A percentile compares a stretch with the other conserved stretches of the same genome.
These are phyloP conservation scores for Marasmius sp. DNA, from an alignment of 1,284 basidiomycete genomes.

Conservation along the genomic window DNA sequence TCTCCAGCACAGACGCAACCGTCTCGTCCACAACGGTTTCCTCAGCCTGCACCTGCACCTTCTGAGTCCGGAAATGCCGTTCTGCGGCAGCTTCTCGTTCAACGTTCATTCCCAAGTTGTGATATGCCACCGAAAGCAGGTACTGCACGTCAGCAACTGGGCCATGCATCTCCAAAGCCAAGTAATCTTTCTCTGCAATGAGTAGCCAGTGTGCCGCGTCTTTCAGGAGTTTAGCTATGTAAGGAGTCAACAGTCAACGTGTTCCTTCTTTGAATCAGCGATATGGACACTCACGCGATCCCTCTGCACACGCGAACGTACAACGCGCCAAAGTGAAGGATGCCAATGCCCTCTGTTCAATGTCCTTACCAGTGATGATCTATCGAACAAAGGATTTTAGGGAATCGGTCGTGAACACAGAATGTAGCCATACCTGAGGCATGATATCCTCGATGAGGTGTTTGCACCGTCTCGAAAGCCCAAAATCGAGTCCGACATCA, in stretches of 20 bases:
- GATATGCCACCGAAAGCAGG: slow-evolving; percentile 64
- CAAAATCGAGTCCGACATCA: slow-evolving; percentile 73
- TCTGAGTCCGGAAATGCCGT: slow-evolving; percentile 48
- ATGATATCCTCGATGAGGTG: slow-evolving; percentile 72
- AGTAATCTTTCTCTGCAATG: slow-evolving; percentile 65
- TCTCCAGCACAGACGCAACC: slow-evolving; percentile 52
- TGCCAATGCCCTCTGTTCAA: slow-evolving; percentile 73
- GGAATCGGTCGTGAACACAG: not conserved
- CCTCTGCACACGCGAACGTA: slow-evolving; percentile 51
- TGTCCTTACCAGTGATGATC: slow-evolving; percentile 69
- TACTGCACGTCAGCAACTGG: slow-evolving; percentile 70
- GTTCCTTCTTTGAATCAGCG: not conserved
- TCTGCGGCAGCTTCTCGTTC: slow-evolving; percentile 57
- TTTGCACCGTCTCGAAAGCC: slow-evolving; percentile 63
- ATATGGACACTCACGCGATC: slow-evolving; percentile 28
- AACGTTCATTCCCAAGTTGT: slow-evolving; percentile 57
- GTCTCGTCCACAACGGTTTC: slow-evolving; percentile 49
- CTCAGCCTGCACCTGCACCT: slow-evolving; percentile 39
- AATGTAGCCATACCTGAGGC: slow-evolving; percentile 57
- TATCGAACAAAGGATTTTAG: slow-evolving; percentile 25
- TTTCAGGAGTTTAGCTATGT: slow-evolving; percentile 43
- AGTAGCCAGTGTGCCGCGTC: slow-evolving; percentile 61
- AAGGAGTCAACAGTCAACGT: not conserved
- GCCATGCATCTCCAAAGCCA: slow-evolving; percentile 52
- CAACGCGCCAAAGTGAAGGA: slow-evolving; percentile 74